Base-by-base conservation (phyloP, 2,329 filamentous ascomycete genomes). In the Karstenula rhodostoma region DNA sequence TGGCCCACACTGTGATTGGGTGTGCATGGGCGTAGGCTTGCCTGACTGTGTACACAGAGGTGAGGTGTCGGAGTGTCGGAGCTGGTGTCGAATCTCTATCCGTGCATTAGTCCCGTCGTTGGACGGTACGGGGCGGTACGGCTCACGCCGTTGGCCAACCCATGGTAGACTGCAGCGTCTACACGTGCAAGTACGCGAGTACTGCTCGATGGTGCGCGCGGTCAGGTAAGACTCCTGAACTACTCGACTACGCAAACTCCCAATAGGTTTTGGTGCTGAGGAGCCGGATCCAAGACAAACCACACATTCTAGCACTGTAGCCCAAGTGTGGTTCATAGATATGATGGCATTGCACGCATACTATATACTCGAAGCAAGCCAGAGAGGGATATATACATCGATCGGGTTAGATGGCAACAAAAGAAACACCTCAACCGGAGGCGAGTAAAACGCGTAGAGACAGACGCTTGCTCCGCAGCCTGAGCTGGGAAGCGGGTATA, bases 401-500 rank as follows among this genome's bases (percentile, higher is more conserved):
- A 54, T 17, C 6, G 51, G 35, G 32, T 19, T 29, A 40, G 19
- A 3, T 25, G 9, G 32, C 17, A 35, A 54, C 51, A 43, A 43
- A 43, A 27, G 51, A 43, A 37, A 54, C 12, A 12, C 32, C 35
- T 13, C 17, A 51, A 48, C 3, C 13, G 23, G 27, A 37, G n/a
- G 35, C 7, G 5, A 22, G 12, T 22, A 27, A 15, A 27, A 10
- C 23, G 22, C 19, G 49, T 40, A 52, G 35, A 27, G 49, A 52
- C 33, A 32, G 51, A 33, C 44, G 35, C 23, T 53, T 43, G 51
- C 40, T 54, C 46, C 51, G 51, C 37, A 22, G 22, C n/a, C n/a
- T n/a, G n/a, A n/a, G n/a, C n/a, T n/a, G n/a, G n/a, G 52, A 55
- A 55, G 52, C 52, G 52, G 52, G 55, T 58, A 52, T 58, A 58